A percentile compares a stretch with the other conserved stretches of the same genome.
Evolutionary conservation across 1,284 basidiomycete genomes (phyloP).

Genomic region (Cutaneotrichosporon dermatis): DNA sequence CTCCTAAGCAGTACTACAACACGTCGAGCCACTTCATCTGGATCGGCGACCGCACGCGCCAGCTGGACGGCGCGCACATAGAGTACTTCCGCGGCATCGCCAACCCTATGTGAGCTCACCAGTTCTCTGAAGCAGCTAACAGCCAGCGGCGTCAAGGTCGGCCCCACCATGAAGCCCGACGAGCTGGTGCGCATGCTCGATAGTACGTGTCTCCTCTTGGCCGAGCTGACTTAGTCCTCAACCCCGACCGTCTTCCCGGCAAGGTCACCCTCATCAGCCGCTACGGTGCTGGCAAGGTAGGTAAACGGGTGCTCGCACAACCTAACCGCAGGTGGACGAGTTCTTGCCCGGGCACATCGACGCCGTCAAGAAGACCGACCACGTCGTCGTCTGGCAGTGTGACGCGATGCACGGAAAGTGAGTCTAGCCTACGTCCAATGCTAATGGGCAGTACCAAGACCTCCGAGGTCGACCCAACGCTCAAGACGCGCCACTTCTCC

Average conservation of each 20-base stretch:
- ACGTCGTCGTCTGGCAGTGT: conserved; percentile 88
- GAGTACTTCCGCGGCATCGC: conserved; percentile 93
- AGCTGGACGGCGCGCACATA: conserved; percentile 86
- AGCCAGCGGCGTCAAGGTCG: conserved; percentile 78
- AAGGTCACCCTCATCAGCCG: conserved; percentile 87
- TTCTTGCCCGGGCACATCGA: conserved; percentile 75
- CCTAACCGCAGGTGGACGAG: conserved; percentile 60
- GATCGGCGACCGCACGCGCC: conserved; percentile 96
- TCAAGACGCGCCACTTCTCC: conserved; percentile 86
- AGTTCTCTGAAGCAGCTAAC: conserved; percentile 9
- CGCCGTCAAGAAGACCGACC: conserved; percentile 73
- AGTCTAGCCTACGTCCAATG: neutral
- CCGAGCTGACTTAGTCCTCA: conserved; percentile 61
- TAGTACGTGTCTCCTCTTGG: conserved; percentile 53
- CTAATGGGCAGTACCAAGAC: conserved; percentile 64
- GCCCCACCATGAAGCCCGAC: conserved; percentile 73
- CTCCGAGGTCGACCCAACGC: conserved; percentile 57
- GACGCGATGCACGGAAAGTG: conserved; percentile 72
- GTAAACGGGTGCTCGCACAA: neutral
- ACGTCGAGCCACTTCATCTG: conserved; percentile 86
- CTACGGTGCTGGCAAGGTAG: conserved; percentile 81
- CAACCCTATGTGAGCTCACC: conserved; percentile 67
- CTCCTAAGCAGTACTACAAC: conserved; percentile 39
- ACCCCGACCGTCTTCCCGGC: conserved; percentile 76
- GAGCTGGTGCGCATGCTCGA: conserved; percentile 79